A percentile compares a stretch with the other conserved stretches of the same genome.
Conservation (phyloP, 768 basidiomycete genomes). For the Arthromyces matolae region DNA sequence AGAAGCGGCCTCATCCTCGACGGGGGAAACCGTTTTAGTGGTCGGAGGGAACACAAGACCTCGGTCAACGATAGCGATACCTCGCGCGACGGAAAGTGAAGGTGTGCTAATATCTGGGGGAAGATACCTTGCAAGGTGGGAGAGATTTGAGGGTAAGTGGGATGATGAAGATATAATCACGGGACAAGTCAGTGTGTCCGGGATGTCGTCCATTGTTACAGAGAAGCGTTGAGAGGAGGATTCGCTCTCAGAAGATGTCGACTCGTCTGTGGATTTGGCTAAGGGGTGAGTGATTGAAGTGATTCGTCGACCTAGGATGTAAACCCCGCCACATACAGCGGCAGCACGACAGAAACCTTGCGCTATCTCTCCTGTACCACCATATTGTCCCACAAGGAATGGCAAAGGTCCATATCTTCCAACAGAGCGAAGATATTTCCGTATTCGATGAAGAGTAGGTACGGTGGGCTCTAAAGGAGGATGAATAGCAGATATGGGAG, state of each 20-base stretch:
- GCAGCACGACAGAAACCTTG: conserved; percentile 89
- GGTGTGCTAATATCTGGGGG: not conserved
- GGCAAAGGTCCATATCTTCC: conserved; percentile 82
- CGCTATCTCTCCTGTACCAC: conserved; percentile 85
- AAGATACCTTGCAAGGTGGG: conserved; percentile 17
- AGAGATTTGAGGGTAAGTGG: conserved; percentile 29
- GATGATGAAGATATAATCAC: conserved; percentile 49
- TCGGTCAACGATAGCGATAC: conserved; percentile 36
- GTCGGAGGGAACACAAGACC: conserved; percentile 30
- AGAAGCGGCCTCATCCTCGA: conserved; percentile 12
- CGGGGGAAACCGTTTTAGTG: conserved; percentile 1
- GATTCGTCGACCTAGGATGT: conserved; percentile 62
- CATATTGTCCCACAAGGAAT: conserved; percentile 94
- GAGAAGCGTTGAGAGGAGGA: conserved; percentile 30
- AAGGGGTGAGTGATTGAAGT: conserved; percentile 20
- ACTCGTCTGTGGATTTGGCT: not conserved
- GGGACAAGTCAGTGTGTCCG: conserved; percentile 53
- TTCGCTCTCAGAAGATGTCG: not conserved
- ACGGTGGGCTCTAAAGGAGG: conserved; percentile 55
- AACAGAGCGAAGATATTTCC: conserved; percentile 68
- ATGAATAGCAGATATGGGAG: conserved; percentile 2
- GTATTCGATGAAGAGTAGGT: conserved; percentile 64
- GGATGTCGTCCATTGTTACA: conserved; percentile 55
- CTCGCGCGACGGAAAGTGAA: conserved; percentile 19
- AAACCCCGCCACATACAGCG: conserved; percentile 75